These are phyloP conservation scores for Dactylellina drechsleri DNA, from an alignment of 2,329 filamentous ascomycete genomes.

Conservation along the genomic window DNA sequence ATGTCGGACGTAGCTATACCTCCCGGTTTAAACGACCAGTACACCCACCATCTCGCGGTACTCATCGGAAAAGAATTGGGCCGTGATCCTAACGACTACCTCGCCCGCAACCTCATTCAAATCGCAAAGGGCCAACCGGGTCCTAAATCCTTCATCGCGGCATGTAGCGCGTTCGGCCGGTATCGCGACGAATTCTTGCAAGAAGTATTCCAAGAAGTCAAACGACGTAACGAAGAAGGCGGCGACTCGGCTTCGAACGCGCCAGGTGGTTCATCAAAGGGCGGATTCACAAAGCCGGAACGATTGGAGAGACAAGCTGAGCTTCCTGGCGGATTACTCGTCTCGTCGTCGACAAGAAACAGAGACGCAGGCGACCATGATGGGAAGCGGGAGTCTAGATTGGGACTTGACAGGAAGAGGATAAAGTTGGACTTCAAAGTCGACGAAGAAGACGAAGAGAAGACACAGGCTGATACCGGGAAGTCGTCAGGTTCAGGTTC, in stretches of 20 bases:
- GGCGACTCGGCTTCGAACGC: conserved; percentile 10
- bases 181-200: conserved; percentile 58
- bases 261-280: conserved; percentile 17
- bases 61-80: conserved; percentile 55
- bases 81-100: conserved; percentile 56
- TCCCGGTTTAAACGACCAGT: conserved; percentile 57
- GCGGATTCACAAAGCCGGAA: conserved; percentile 36
- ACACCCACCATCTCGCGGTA: conserved; percentile 56
- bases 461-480: conserved; percentile 39
- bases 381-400: conserved; percentile 57
- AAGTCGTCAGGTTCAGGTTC: conserved; percentile 51
- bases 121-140: conserved; percentile 58
- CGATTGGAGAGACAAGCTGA: conserved; percentile 45
- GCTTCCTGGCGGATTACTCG: conserved; percentile 58
- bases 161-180: conserved; percentile 58
- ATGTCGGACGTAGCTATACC: conserved; percentile 50
- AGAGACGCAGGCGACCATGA: conserved; percentile 48
- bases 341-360: conserved; percentile 52
- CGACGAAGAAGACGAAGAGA: conserved; percentile 55
- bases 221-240: conserved; percentile 56
- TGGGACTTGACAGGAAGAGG: conserved; percentile 58
- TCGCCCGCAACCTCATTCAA: conserved; percentile 58
- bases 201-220: conserved; percentile 58
- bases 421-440: conserved; percentile 59
- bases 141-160: conserved; percentile 58